phyloP scores from a whole-genome alignment of 179 eudicot genomes.

The Camellia oleifera region DNA sequence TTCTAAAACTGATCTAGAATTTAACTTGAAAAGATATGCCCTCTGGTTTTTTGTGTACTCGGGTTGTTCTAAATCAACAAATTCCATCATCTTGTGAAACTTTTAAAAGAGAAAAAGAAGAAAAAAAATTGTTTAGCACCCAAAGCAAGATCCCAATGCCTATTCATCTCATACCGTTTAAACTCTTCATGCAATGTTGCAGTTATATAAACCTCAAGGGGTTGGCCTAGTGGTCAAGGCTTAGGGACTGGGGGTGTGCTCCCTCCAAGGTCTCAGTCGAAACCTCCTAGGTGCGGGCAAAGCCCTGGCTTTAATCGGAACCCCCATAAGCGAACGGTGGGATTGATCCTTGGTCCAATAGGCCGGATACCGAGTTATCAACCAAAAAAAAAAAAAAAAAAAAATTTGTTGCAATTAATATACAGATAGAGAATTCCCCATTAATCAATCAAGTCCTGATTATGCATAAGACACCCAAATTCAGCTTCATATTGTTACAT shows the following conservation, averaged over 20 bases:
- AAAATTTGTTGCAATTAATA: no score
- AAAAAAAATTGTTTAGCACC: neutral
- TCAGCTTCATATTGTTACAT: neutral
- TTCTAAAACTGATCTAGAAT: neutral
- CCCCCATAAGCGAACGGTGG: no score
- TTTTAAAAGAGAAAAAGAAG: neutral
- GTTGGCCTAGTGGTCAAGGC: no score
- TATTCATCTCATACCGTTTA: neutral
- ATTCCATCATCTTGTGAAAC: neutral
- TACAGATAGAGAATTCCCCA: neutral
- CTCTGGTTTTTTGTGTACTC: neutral
- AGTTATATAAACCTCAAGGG: neutral
- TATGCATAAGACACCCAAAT: neutral
- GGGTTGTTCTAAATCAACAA: neutral
- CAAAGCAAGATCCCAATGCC: neutral
- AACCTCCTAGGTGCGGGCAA: no score
- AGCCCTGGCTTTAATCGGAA: no score
- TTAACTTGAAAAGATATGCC: constrained; percentile 2
- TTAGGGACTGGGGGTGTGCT: no score
- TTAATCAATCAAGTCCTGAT: neutral
- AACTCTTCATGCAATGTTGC: neutral
- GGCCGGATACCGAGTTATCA: no score
- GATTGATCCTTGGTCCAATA: no score
- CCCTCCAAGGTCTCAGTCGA: no score
- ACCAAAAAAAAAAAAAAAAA: no score